Evolutionary conservation across 495 filamentous ascomycete genomes (phyloP), one percentile per base, ranked within the genome.

Genomic region (Echria macrotheca): DNA sequence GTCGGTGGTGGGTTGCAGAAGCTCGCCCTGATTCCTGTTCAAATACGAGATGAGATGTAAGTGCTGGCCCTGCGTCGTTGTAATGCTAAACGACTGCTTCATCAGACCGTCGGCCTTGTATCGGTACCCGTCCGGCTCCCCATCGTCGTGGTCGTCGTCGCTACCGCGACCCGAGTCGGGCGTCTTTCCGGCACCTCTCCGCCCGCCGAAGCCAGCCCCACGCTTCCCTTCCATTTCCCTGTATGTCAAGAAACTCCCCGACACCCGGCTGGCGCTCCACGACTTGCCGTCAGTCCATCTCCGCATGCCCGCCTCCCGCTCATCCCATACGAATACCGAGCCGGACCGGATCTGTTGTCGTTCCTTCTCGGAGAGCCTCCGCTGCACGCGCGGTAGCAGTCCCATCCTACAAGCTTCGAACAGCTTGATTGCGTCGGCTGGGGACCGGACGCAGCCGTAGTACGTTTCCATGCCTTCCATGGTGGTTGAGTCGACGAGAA

Each of bases 61-160:
- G 58, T 97, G 95, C 52, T 96, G 89, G 23, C 87, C 86, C 17
- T 75, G 79, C 6, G 86, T 84, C 2, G 91, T 97, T 3, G 91
- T 95, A 63, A 98, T 97, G 72, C 91, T 96, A 76, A 97, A 98
- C 0, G 93, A 97, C 67, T 98, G 93, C 74, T 98, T 98, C 90
- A 96, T 95, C 28, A 98, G 72, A 0, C 93, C 93, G 58, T 97
- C 93, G 1, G 87, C 84, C 71, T 98, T 98, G 69, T 98, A 98
- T 45, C 91, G 79, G 64, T 97, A 98, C 10, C 93, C 93, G 65
- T 98, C 93, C 0, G 87, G 93, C 28, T 91, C 93, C 35, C 89
- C 87, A 24, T 91, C 88, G 50, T 83, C 83, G 54, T 81, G 79
- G 39, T 84, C 84, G 21, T 87, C 87, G 57, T 95, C 91, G 61